Evolutionary conservation across 176 grass and related monocot species (phyloP), one percentile per base, ranked within the genome.

Genomic region (Echinochloa phyllopogon): DNA sequence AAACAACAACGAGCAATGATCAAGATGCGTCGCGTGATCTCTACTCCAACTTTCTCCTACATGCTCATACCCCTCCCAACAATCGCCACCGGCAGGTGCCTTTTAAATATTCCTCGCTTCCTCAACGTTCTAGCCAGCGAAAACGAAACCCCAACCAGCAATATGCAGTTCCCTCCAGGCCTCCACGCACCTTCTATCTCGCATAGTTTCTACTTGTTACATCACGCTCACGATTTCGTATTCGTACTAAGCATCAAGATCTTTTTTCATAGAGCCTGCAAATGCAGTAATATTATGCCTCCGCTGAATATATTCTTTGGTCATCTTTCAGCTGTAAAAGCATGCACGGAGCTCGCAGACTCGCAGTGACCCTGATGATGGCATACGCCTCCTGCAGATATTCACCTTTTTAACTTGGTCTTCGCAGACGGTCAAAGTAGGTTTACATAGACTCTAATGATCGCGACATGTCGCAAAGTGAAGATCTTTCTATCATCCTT

Each of bases 31-130:
- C 18, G n/a, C 87, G 50, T 81, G 53, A 10, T 12, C 12, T 81
- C 42, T 43, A 89, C 82, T 89, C 82, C 0, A 8, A 79, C 4
- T 70, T 63, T 24, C 8, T 23, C 13, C 40, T 61, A 39, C 70
- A 75, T 81, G 68, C 47, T 58, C 21, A 24, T 56, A 63, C 25
- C 53, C 53, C 72, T 38, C 56, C 47, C 58, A 45, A 37, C 33
- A 60, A 57, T 42, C 40, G 3, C 17, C 41, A 21, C n/a, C n/a
- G n/a, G 64, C 11, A 68, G 41, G 27, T 27, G 44, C 47, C 68
- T 24, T 55, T 49, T 3, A 68, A 51, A 81, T 89, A 89, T 89
- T 89, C 88, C 45, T 86, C 12, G 72, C 83, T 82, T 86, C 62
- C 10, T 39, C 37, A 1, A 11, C 10, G 14, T 38, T 59, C 50